Percentiles rank a stretch among this genome's conserved stretches.
Conservation (phyloP, 179 eudicot species). For the Vitellaria paradoxa region DNA sequence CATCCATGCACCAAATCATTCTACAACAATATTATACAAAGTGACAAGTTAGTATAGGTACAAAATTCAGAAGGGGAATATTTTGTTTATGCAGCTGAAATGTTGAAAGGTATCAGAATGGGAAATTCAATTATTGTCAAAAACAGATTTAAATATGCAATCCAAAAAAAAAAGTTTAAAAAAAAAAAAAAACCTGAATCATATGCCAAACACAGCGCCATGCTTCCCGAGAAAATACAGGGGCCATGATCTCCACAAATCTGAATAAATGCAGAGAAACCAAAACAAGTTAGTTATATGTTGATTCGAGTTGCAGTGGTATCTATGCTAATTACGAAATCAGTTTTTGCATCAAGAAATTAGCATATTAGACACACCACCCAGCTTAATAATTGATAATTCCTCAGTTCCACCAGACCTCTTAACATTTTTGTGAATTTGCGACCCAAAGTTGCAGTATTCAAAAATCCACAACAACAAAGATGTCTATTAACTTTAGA, state of each 20-base stretch:
- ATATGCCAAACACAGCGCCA: constrained; percentile 99
- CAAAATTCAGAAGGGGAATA: neutral
- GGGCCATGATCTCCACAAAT: constrained; percentile 98
- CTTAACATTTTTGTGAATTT: neutral
- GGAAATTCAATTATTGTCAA: neutral
- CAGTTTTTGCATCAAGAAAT: neutral
- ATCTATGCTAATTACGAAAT: neutral
- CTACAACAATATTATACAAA: constrained; percentile 36
- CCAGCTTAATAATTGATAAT: neutral
- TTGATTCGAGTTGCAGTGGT: neutral
- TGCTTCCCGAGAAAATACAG: constrained; percentile 87
- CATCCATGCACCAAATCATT: constrained; percentile 99
- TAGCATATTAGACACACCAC: neutral
- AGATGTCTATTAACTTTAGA: neutral
- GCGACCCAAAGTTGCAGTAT: neutral
- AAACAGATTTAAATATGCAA: neutral
- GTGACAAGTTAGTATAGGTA: neutral
- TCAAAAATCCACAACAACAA: neutral
- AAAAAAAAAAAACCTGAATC: constrained; percentile 75
- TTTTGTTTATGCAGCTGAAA: neutral
- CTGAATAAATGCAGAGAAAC: constrained; percentile 36
- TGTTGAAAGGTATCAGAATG: neutral
- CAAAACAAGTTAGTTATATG: neutral
- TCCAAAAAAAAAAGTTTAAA: neutral
- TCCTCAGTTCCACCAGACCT: neutral